These are phyloP conservation scores for Clavispora santaluciae DNA, from an alignment of 805 yeast species.

Conservation along the genomic window DNA sequence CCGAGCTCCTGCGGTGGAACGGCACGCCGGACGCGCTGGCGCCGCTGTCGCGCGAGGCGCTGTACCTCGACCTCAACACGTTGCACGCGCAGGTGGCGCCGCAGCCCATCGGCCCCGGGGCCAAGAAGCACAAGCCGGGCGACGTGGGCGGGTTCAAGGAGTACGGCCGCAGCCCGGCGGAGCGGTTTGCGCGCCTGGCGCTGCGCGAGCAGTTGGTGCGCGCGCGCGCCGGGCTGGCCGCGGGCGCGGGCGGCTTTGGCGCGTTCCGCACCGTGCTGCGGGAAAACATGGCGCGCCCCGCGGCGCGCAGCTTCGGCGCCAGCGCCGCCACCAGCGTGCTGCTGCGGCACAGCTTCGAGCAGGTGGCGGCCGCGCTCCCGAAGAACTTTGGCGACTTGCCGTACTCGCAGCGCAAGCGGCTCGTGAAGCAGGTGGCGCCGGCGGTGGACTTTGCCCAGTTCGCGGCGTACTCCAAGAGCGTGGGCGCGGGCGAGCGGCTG, in stretches of 20 bases:
- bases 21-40: conserved; percentile 8
- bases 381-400: conserved; percentile 51
- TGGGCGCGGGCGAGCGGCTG: conserved; percentile 11
- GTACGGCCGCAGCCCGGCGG: conserved; percentile 8
- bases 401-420: conserved; percentile 55
- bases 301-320: conserved; percentile 1
- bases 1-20: conserved; percentile 46
- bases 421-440: conserved; percentile 33
- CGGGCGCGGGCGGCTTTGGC: too few species aligned
- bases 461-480: conserved; percentile 34
- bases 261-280: not conserved
- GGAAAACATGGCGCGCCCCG: not conserved
- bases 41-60: conserved; percentile 29
- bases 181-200: not conserved
- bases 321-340: not conserved
- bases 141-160: too few species aligned
- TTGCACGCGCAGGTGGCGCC: conserved; percentile 43
- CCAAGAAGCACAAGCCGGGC: not conserved
- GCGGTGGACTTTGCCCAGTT: conserved; percentile 41
- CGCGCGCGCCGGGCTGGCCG: not conserved
- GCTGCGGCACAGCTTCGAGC: conserved; percentile 36
- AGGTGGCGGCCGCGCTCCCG: conserved; percentile 30
- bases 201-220: not conserved
- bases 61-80: conserved; percentile 37
- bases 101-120: conserved; percentile 25